Base-by-base conservation (phyloP, 257 asterid genomes). In the Penstemon davidsonii region DNA sequence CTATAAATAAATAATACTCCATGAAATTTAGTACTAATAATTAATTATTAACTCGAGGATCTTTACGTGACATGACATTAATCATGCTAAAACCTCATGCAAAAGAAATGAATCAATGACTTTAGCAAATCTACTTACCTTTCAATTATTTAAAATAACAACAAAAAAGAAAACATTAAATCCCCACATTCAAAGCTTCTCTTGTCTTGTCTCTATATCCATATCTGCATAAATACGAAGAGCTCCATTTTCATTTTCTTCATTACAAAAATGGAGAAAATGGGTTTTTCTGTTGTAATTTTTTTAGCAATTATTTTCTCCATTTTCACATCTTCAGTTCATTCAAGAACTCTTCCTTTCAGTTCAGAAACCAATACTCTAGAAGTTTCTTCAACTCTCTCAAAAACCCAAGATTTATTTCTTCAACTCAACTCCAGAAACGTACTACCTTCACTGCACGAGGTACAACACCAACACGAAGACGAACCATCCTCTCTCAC, bases 301-400 rank as follows among this genome's bases (percentile, higher is more conserved):
- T 65, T 59, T 1, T 8, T 25, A 25, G 33, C 33, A 25, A 25
- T 25, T 25, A 25, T 75, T 51, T 69, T 81, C 73, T 70, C 73
- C 69, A 25, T 86, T 7, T 38, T 78, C 9, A 45, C 68, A 47
- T n/a, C 73, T 13, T 46, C 84, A 4, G 85, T 60, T 19, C 69
- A 66, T 9, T 80, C 94, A 0, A 86, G 98, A 68, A 81, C 33
- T 25, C 33, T 25, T 4, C 73, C 82, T 9, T 4, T 92, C 6
- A 25, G 33, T 25, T 25, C 33, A 25, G 43, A 68, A 50, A 63
- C 85, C 7, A 55, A 62, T 25, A 54, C 2, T 25, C 88, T 91
- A 18, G 86, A 85, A 60, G 84, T 91, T 4, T 74, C 87, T 4
- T 75, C 86, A 8, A 6, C 91, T 3, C 46, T 85, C 13, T 82